phyloP scores from a whole-genome alignment of 176 grass and related monocot genomes.

The Stipa capillata region DNA sequence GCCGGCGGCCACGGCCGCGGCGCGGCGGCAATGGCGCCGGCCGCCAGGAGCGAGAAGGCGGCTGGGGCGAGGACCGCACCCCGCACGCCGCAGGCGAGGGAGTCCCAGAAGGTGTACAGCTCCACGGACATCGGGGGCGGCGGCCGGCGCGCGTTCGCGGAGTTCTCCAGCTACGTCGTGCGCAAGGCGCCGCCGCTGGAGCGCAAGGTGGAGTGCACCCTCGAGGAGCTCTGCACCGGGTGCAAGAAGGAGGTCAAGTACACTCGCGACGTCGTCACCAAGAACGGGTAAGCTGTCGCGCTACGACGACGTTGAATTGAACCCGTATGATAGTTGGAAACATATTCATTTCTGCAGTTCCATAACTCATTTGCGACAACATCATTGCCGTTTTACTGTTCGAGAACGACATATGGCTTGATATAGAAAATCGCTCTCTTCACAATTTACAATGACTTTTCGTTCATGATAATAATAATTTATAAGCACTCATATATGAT shows the following conservation, averaged over 20 bases:
- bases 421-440: not conserved
- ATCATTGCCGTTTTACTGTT: not conserved
- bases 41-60: not conserved
- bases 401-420: not conserved
- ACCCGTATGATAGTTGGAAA: not conserved
- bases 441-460: no score
- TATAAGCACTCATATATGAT: no score
- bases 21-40: not conserved
- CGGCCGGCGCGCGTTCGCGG: conserved; percentile 33
- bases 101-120: conserved; percentile 38
- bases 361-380: not conserved
- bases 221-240: conserved; percentile 81
- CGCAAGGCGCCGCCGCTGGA: conserved; percentile 77
- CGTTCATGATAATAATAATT: no score
- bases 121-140: not conserved
- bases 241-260: conserved; percentile 86
- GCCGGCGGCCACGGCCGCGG: not conserved
- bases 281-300: conserved; percentile 67
- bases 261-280: conserved; percentile 65
- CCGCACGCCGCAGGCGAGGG: not conserved
- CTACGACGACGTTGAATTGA: not conserved
- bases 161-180: conserved; percentile 58
- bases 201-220: conserved; percentile 75
- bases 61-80: not conserved
- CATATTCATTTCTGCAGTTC: not conserved